Evolutionary conservation across 2,329 filamentous ascomycete species (phyloP), one percentile per base, ranked within the genome.

Genomic region (Hypoxylon sp.): DNA sequence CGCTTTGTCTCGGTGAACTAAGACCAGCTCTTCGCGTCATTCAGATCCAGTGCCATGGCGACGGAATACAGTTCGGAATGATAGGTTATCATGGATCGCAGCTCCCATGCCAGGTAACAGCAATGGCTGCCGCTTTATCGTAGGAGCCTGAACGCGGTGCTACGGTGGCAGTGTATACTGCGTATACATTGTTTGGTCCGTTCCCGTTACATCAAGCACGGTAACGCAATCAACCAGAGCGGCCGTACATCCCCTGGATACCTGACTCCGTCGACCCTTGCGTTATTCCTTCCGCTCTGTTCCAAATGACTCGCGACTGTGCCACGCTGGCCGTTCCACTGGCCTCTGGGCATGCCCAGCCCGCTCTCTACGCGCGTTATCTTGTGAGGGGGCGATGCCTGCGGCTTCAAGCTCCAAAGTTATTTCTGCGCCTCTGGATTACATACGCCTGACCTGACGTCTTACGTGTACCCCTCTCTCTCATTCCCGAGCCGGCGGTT

Each of bases 21-120:
- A 42, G 42, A 4, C 9, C 26, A 46, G 44, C 50, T 49, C 26
- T 33, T 54, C 24, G 49, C n/a, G 12, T 18, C 48, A 40, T n/a
- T 50, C 49, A 11, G 28, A 58, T 30, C 53, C 44, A 20, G 32
- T 28, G 33, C 58, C 40, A 63, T 62, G 45, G 58, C 44, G 7
- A 30, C 45, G 50, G 44, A 36, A 42, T 22, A 7, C n/a, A 4
- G n/a, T 38, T 40, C 16, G 28, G 18, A 12, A 20, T 32, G 22
- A 53, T 44, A 33, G 26, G 53, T 12, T 20, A 11, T 24, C 16
- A 28, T 49, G 50, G 9, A 30, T 36, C 24, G n/a, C n/a, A 22
- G 36, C 38, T 28, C 18, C 28, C 22, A 50, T 60, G 52, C 52
- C 44, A 33, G 52, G 30, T 20, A 11, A 33, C 30, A 28, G 4